Evolutionary conservation across 495 filamentous ascomycete species (phyloP).

Genomic region (Amorphotheca resinae): DNA sequence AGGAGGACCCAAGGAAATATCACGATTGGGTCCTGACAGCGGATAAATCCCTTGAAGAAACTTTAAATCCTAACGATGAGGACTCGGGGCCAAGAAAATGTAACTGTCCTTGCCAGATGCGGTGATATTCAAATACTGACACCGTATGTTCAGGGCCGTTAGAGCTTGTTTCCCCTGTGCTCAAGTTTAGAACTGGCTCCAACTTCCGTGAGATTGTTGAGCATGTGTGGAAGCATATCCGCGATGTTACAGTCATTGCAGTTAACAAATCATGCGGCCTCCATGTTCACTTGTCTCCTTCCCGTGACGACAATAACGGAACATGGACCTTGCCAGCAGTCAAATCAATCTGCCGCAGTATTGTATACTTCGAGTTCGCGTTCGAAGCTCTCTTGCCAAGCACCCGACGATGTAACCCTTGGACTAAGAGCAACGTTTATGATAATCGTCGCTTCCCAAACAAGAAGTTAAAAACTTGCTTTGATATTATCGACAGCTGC

Average conservation of each 20-base stretch:
- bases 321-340: background rate
- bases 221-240: background rate
- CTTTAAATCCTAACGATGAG: too few relatives aligned
- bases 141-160: background rate
- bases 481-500: background rate
- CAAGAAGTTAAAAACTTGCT: background rate
- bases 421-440: background rate
- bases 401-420: background rate
- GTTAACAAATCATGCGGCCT: background rate
- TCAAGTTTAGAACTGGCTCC: background rate
- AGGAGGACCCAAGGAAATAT: background rate
- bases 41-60: background rate
- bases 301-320: background rate
- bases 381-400: constrained; percentile 1
- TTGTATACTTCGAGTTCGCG: constrained; percentile 1
- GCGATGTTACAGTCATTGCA: background rate
- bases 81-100: background rate
- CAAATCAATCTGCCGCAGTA: constrained; percentile 1
- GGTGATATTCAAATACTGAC: background rate
- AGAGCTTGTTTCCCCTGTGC: constrained; percentile 1
- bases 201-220: background rate
- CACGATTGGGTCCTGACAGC: background rate
- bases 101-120: background rate
- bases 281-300: background rate
- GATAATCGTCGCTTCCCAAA: background rate